phyloP scores from a whole-genome alignment of 495 filamentous ascomycete species.

The Cercophora scortea region DNA sequence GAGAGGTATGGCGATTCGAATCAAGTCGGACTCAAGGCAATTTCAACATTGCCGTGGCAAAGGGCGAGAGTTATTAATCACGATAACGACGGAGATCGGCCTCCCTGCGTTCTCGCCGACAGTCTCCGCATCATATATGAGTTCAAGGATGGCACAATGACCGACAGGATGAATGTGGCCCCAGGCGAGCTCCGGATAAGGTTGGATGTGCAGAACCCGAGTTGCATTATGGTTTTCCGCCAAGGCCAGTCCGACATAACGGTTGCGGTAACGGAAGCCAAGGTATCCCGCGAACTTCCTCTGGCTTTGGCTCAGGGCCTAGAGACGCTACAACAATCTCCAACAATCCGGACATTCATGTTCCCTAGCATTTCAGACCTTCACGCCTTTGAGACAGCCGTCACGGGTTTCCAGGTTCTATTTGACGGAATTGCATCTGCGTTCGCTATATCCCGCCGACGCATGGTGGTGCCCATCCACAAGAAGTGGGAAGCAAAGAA shows the following conservation, averaged over 20 bases:
- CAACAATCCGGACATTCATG: slow-evolving; percentile 46
- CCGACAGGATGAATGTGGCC: slow-evolving; percentile 69
- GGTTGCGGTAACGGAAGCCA: slow-evolving; percentile 57
- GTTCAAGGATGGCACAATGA: slow-evolving; percentile 59
- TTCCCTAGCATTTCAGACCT: slow-evolving; percentile 52
- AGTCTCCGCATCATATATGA: slow-evolving; percentile 60
- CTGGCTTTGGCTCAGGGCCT: slow-evolving; percentile 49
- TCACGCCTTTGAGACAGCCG: slow-evolving; percentile 64
- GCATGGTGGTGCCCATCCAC: slow-evolving; percentile 81
- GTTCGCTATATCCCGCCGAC: slow-evolving; percentile 75
- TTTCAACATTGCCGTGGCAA: slow-evolving; percentile 40
- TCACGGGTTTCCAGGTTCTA: slow-evolving; percentile 69
- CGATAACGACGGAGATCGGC: slow-evolving; percentile 30
- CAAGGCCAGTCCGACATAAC: slow-evolving; percentile 61
- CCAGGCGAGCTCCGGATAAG: slow-evolving; percentile 62
- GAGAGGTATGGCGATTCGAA: slow-evolving; percentile 38
- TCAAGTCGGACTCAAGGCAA: slow-evolving; percentile 32
- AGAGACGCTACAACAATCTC: slow-evolving; percentile 23
- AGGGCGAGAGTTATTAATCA: slow-evolving; percentile 49
- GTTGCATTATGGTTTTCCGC: slow-evolving; percentile 55
- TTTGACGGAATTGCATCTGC: slow-evolving; percentile 66
- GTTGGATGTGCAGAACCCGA: slow-evolving; percentile 51
- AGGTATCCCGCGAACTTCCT: slow-evolving; percentile 46
- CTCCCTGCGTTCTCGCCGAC: slow-evolving; percentile 60
- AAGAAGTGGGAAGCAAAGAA: slow-evolving; percentile 79